Evolutionary conservation across 2,329 filamentous ascomycete species (phyloP).

Genomic region (Ophioceras dolichostomum): DNA sequence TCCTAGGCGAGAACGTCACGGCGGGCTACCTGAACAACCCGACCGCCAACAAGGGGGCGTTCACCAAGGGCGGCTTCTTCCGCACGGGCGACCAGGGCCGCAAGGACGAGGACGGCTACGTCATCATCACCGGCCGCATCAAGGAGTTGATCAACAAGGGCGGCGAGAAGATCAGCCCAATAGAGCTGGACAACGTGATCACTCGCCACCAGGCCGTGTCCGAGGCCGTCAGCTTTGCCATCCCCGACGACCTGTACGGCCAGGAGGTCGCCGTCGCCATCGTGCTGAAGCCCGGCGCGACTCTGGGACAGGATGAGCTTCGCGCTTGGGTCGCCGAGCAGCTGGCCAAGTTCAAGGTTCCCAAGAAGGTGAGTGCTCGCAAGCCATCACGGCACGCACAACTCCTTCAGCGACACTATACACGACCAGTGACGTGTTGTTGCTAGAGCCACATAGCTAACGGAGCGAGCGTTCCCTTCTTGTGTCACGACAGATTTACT

Average conservation of each 20-base stretch:
- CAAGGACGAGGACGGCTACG: conserved; percentile 66
- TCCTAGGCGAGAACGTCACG: conserved; percentile 72
- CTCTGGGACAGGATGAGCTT: conserved; percentile 45
- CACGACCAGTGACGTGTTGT: too few relatives aligned
- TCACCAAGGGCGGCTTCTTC: conserved; percentile 69
- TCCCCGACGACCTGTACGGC: conserved; percentile 72
- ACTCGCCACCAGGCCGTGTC: conserved; percentile 59
- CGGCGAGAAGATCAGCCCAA: conserved; percentile 81
- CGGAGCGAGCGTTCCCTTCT: too few relatives aligned
- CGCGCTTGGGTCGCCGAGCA: conserved; percentile 56
- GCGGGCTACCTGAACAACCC: conserved; percentile 77
- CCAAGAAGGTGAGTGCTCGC: conserved; percentile 62
- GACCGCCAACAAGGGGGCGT: conserved; percentile 61
- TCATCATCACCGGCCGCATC: conserved; percentile 81
- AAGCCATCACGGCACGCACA: too few relatives aligned
- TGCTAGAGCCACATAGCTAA: too few relatives aligned
- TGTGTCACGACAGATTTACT: conserved; percentile 50
- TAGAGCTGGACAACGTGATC: conserved; percentile 75
- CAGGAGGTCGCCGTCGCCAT: conserved; percentile 71
- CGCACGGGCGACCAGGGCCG: conserved; percentile 80
- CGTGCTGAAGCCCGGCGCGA: conserved; percentile 55
- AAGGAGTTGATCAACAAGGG: conserved; percentile 90
- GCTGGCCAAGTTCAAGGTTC: conserved; percentile 74
- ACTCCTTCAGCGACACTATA: too few relatives aligned
- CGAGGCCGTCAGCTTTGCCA: conserved; percentile 74